Conservation (phyloP, 768 basidiomycete species). For the Russula compacta region DNA sequence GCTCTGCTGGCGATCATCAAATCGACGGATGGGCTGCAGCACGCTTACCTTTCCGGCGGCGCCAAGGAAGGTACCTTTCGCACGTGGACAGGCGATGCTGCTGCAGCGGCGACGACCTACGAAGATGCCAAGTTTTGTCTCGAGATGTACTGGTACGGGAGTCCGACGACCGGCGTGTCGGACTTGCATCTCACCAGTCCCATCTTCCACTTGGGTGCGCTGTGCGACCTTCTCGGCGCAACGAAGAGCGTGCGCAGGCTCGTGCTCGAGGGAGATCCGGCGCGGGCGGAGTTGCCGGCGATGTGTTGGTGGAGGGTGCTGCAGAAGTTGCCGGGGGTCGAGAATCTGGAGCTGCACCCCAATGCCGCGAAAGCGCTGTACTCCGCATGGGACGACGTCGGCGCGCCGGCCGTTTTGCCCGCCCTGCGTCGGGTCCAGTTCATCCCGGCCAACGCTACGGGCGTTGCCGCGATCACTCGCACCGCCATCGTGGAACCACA, state of each 20-base stretch:
- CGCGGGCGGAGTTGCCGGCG: not conserved
- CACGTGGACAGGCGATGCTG: constrained; percentile 1
- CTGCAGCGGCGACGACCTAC: not conserved
- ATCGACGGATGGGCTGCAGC: constrained; percentile 3
- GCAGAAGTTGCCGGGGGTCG: constrained; percentile 3
- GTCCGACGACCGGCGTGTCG: not conserved
- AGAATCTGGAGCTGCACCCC: not conserved
- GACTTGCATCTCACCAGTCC: not conserved
- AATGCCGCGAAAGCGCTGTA: not conserved
- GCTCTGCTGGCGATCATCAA: not conserved
- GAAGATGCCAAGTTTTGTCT: constrained; percentile 5
- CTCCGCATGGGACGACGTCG: not conserved
- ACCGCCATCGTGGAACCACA: not conserved
- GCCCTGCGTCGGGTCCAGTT: not conserved
- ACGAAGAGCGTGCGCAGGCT: not conserved
- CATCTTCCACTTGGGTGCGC: not conserved
- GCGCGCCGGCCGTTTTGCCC: constrained; percentile 3
- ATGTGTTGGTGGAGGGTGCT: constrained; percentile 4
- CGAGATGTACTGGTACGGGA: constrained; percentile 4
- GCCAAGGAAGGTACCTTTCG: constrained; percentile 10
- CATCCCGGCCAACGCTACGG: not conserved
- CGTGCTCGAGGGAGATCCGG: not conserved
- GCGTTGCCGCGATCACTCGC: too few relatives aligned
- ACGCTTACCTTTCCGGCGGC: constrained; percentile 1
- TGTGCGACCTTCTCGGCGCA: constrained; percentile 1